Conservation (phyloP, 345 rosid genomes). For the Ailanthus altissimus region DNA sequence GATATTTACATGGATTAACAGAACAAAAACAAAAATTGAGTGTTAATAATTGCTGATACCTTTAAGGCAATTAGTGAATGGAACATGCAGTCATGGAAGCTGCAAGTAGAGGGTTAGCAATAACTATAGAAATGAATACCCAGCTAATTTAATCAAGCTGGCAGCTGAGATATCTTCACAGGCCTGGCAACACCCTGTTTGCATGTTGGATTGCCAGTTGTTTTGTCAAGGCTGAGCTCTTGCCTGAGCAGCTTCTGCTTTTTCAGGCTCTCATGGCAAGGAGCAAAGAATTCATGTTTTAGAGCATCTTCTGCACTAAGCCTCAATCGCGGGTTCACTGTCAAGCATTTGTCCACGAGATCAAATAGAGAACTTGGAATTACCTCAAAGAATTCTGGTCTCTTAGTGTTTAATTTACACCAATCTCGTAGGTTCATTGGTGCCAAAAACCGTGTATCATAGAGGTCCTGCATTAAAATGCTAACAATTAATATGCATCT, state of each 20-base stretch:
- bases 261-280: conserved; percentile 57
- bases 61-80: conserved; percentile 5
- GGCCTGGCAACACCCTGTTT: conserved; percentile 20
- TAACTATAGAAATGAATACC: neutral
- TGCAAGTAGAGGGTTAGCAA: conserved; percentile 9
- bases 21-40: neutral
- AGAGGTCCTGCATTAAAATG: conserved; percentile 60
- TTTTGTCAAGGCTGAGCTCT: conserved; percentile 31
- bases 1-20: neutral
- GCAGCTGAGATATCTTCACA: conserved; percentile 7
- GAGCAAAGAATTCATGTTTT: conserved; percentile 73
- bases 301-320: conserved; percentile 88
- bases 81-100: conserved; percentile 1
- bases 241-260: conserved; percentile 49
- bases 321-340: conserved; percentile 76
- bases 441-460: conserved; percentile 41
- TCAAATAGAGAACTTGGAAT: conserved; percentile 70
- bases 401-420: conserved; percentile 70
- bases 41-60: neutral
- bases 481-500: conserved; percentile 2
- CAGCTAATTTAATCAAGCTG: conserved; percentile 7
- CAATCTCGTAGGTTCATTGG: conserved; percentile 54
- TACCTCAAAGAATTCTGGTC: conserved; percentile 53
- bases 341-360: conserved; percentile 82
- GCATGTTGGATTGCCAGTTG: conserved; percentile 16